phyloP scores from a whole-genome alignment of 345 rosid genomes.

The Populus simonii region DNA sequence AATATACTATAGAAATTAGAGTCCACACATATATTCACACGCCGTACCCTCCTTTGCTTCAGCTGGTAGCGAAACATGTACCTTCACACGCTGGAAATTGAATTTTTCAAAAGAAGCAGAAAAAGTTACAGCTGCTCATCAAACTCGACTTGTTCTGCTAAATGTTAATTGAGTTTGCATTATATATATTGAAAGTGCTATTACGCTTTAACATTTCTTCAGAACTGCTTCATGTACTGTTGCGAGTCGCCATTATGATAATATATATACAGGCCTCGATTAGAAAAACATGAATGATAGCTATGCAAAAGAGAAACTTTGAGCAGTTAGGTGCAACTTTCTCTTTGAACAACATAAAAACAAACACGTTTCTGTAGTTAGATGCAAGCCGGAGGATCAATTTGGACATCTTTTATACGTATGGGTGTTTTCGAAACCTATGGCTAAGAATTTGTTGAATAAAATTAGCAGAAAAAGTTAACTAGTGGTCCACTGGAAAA shows the following conservation, averaged over 20 bases:
- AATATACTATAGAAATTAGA: not conserved
- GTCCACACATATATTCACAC: not conserved
- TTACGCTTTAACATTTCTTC: too few species aligned
- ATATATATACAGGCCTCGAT: too few species aligned
- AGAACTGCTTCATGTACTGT: too few species aligned
- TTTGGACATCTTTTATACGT: not conserved
- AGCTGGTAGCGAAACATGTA: not conserved
- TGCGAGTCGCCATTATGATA: too few species aligned
- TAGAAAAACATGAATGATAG: not conserved
- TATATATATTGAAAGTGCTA: too few species aligned
- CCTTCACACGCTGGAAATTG: not conserved
- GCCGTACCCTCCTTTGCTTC: too few species aligned
- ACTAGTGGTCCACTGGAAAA: slow-evolving; percentile 42
- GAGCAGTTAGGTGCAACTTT: not conserved
- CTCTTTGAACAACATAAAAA: too few species aligned
- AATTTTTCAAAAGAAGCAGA: too few species aligned
- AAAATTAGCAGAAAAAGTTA: slow-evolving; percentile 17
- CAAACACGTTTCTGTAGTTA: not conserved
- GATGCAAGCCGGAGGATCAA: not conserved
- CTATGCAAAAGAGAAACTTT: not conserved
- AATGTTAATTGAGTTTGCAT: too few species aligned
- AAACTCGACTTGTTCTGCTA: too few species aligned
- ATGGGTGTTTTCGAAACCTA: not conserved
- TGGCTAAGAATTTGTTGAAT: not conserved
- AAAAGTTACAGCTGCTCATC: too few species aligned